Evolutionary conservation across 2,329 filamentous ascomycete species (phyloP).

Genomic region (Fusarium aywerte): DNA sequence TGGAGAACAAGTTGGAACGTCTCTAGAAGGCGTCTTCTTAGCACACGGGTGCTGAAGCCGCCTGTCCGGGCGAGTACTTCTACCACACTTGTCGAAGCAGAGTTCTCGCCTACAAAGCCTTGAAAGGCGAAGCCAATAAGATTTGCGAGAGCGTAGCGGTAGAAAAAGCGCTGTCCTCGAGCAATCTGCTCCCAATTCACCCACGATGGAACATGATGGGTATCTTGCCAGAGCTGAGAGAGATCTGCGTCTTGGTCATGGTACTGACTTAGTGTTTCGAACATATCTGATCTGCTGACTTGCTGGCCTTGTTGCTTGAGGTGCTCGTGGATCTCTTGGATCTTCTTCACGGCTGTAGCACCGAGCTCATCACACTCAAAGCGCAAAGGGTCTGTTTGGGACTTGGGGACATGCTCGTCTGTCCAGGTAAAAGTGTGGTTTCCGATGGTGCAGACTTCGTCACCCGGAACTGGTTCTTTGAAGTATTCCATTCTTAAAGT

Average conservation of each 20-base stretch:
- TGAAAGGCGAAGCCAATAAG: constrained; percentile 61
- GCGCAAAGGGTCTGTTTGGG: constrained; percentile 21
- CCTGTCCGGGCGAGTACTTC: constrained; percentile 74
- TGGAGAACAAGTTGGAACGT: constrained; percentile 60
- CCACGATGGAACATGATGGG: constrained; percentile 70
- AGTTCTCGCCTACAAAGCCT: constrained; percentile 52
- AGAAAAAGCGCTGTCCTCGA: constrained; percentile 71
- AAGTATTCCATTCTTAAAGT: background rate
- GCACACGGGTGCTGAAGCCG: constrained; percentile 70
- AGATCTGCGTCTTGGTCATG: constrained; percentile 1
- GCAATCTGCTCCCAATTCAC: constrained; percentile 74
- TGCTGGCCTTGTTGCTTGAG: background rate
- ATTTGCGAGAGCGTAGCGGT: constrained; percentile 71
- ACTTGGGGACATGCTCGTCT: constrained; percentile 16
- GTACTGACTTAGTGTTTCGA: constrained; percentile 11
- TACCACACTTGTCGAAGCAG: constrained; percentile 67
- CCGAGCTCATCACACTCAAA: constrained; percentile 18
- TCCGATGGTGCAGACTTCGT: constrained; percentile 12
- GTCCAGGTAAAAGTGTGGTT: constrained; percentile 21
- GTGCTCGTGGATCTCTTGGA: constrained; percentile 2
- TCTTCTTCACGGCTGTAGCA: constrained; percentile 10
- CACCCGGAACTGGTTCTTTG: background rate
- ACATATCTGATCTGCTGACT: constrained; percentile 11
- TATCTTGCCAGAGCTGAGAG: constrained; percentile 50
- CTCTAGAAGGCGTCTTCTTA: constrained; percentile 66